Base-by-base conservation (phyloP, 805 yeast species). In the Saturnispora zaruensis region DNA sequence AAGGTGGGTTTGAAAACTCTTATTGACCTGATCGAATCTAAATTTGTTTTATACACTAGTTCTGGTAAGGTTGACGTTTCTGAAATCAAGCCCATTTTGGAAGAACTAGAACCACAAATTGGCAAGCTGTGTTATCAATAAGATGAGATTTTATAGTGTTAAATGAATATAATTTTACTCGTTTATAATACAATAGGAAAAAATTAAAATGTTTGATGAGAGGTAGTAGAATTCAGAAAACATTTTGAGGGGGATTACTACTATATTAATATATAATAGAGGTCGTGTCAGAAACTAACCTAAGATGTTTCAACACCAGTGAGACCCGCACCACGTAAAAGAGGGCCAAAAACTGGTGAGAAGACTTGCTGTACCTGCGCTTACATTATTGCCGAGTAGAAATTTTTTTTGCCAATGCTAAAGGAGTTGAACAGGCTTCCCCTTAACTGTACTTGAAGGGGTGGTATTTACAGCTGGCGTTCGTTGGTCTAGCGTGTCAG, bases 1-100 rank as follows among this genome's bases (percentile, higher is more conserved):
- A 53, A 38, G 16, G 48, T 56, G 54, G 55, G 48, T 11, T 24
- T 54, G 13, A 48, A 46, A 23, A 37, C 46, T 24, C 23, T 53
- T n/a, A 7, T 49, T 9, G 46, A 50, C 13, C 40, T 53, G 9
- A n/a, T 56, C 4, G 40, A 41, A 18, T 43, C 47, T 30, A 50
- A 50, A 13, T 37, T 32, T 34, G 24, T 8, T 5, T 5, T 23
- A 4, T 45, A 34, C 20, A 14, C 45, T 9, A 7, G 13, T 21
- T 6, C 6, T n/a, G 45, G 25, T 9, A 16, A 25, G 23, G 47
- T 21, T 34, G 41, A 30, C 11, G 34, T 8, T 34, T 21, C 34
- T 23, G 41, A 21, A 18, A 23, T 38, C n/a, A 23, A 23, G 14
- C 11, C 4, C 11, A 38, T 38, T 38, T 23, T 38, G 14, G 28